Conservation (phyloP, 257 asterid species). For the Eustoma russellianum region DNA sequence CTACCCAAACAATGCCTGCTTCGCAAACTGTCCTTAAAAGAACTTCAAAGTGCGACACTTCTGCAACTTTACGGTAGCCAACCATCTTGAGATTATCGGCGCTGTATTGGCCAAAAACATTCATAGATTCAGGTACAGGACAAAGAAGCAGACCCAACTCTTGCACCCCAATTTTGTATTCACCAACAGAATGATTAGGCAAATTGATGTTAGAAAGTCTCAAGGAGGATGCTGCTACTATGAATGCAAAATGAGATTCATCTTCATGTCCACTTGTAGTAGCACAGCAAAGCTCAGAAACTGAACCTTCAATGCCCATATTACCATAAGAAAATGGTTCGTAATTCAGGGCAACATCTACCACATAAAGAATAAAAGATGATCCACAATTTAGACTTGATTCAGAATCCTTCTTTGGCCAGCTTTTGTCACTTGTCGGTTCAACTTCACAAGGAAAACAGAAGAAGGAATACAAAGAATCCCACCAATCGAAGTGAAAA, state of each 20-base stretch:
- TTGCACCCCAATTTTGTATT: conserved; percentile 53
- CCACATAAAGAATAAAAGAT: conserved; percentile 78
- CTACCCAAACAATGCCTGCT: conserved; percentile 62
- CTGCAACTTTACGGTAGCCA: conserved; percentile 89
- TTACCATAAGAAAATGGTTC: conserved; percentile 50
- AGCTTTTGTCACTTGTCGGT: conserved; percentile 30
- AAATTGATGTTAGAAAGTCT: conserved; percentile 42
- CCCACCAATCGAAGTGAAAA: conserved; percentile 95
- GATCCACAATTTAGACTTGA: conserved; percentile 31
- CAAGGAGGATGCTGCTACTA: conserved; percentile 84
- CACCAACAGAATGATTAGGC: conserved; percentile 35
- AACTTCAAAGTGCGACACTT: conserved; percentile 64
- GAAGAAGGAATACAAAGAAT: conserved; percentile 52
- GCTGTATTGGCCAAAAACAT: conserved; percentile 34
- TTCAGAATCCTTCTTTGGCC: conserved; percentile 21
- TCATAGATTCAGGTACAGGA: conserved; percentile 29
- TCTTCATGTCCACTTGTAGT: conserved; percentile 22
- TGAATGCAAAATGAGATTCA: conserved; percentile 53
- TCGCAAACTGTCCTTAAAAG: conserved; percentile 49
- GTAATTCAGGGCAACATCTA: conserved; percentile 76
- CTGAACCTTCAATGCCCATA: conserved; percentile 17
- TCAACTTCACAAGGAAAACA: conserved; percentile 39
- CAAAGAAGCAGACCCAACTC: conserved; percentile 84
- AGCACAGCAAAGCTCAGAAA: conserved; percentile 20
- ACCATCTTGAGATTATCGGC: conserved; percentile 53